Percentiles rank a stretch among this genome's conserved stretches.
phyloP scores from a whole-genome alignment of 177 flowering plant species.

The Tripterygium wilfordii region DNA sequence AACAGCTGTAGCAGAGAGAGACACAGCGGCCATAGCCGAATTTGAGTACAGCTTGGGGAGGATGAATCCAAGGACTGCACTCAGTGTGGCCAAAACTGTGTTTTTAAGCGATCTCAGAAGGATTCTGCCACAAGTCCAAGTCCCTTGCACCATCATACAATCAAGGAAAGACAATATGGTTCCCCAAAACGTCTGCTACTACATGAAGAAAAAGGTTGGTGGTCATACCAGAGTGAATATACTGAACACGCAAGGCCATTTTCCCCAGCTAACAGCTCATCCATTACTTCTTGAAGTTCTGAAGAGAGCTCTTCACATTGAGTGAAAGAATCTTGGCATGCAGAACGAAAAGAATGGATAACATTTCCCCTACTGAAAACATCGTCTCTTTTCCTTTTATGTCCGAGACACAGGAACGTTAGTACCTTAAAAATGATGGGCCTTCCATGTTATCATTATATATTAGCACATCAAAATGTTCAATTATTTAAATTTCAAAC shows the following conservation, averaged over 20 bases:
- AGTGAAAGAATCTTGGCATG: too few relatives aligned
- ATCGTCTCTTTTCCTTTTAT: too few relatives aligned
- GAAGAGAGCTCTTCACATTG: slow-evolving; percentile 4
- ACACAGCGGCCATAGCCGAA: slow-evolving; percentile 10
- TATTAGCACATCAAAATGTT: too few relatives aligned
- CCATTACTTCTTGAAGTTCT: slow-evolving; percentile 15
- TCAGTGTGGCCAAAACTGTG: slow-evolving; percentile 14
- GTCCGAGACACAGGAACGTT: too few relatives aligned
- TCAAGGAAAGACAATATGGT: slow-evolving; percentile 17
- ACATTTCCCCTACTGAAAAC: too few relatives aligned
- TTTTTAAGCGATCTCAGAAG: slow-evolving; percentile 21
- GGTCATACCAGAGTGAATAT: slow-evolving; percentile 14
- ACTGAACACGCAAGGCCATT: slow-evolving; percentile 27
- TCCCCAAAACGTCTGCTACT: slow-evolving; percentile 21
- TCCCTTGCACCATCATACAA: slow-evolving; percentile 30
- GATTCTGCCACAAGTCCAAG: slow-evolving; percentile 10
- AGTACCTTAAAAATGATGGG: too few relatives aligned
- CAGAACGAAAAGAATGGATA: too few relatives aligned
- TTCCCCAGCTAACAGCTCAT: slow-evolving; percentile 24
- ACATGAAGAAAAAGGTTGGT: slow-evolving; percentile 19
- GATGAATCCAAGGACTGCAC: slow-evolving; percentile 21
- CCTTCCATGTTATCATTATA: too few relatives aligned
- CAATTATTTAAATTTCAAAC: too few relatives aligned
- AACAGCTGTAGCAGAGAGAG: slow-evolving; percentile 8
- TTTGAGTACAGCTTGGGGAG: slow-evolving; percentile 16